Percentiles rank a stretch among this genome's conserved stretches.
These are phyloP conservation scores for Brassica incana DNA, from an alignment of 345 rosid genomes.

Conservation along the genomic window DNA sequence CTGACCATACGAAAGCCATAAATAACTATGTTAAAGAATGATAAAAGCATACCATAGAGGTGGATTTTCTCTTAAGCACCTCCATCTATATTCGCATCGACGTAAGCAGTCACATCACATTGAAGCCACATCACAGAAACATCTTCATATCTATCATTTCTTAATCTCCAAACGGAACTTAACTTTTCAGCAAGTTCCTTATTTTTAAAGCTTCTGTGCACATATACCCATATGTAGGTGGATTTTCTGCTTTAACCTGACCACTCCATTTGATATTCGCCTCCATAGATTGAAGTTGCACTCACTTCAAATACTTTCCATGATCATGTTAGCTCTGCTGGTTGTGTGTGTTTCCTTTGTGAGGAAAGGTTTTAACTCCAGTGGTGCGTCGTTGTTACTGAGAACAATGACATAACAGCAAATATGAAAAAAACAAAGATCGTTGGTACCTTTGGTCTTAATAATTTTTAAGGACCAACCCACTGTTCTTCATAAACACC, in stretches of 20 bases:
- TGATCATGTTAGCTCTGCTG: too few species aligned
- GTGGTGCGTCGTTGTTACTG: too few species aligned
- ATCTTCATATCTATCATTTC: constrained; percentile 55
- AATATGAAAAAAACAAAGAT: background rate
- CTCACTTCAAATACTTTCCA: too few species aligned
- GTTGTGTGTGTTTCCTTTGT: too few species aligned
- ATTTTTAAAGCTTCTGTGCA: constrained; percentile 79
- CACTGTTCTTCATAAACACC: constrained; percentile 87
- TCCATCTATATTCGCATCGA: constrained; percentile 73
- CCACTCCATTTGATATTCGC: too few species aligned
- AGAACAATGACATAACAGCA: too few species aligned
- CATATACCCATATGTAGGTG: constrained; percentile 59
- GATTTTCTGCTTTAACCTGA: constrained; percentile 26
- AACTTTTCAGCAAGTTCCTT: constrained; percentile 67
- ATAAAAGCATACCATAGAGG: too few species aligned
- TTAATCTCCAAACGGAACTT: constrained; percentile 67
- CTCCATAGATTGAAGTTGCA: too few species aligned
- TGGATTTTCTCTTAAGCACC: background rate
- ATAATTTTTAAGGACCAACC: constrained; percentile 66
- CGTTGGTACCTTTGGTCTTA: constrained; percentile 52
- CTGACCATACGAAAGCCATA: too few species aligned
- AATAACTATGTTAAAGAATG: too few species aligned
- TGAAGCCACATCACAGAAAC: constrained; percentile 15
- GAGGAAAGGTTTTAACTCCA: too few species aligned
- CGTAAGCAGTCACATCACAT: constrained; percentile 63